These are phyloP conservation scores for Cordyceps cicadae DNA, from an alignment of 2,329 filamentous ascomycete species.

Conservation along the genomic window DNA sequence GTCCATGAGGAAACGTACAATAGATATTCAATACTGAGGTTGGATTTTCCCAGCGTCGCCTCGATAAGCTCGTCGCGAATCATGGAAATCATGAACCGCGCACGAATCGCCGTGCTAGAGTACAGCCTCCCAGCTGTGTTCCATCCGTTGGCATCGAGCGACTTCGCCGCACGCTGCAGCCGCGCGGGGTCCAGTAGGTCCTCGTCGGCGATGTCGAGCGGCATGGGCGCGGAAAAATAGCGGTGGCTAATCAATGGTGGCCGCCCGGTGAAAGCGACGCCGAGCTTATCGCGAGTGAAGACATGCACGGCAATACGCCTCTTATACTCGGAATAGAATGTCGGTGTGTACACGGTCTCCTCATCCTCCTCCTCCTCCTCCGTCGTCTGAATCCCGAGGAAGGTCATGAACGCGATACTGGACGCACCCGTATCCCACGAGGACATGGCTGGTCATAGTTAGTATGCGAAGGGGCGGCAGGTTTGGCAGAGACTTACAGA, in stretches of 20 bases:
- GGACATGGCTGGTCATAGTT: background rate
- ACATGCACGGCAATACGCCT: background rate
- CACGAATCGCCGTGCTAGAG: conserved; percentile 37
- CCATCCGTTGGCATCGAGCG: conserved; percentile 43
- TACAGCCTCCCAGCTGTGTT: conserved; percentile 36
- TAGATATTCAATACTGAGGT: conserved; percentile 14
- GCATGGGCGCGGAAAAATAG: background rate
- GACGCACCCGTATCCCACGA: background rate
- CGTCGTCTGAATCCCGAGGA: background rate
- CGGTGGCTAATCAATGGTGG: conserved; percentile 7
- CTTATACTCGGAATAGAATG: background rate
- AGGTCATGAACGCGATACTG: background rate
- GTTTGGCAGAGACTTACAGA: background rate
- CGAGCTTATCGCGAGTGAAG: background rate
- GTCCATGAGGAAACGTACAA: conserved; percentile 13
- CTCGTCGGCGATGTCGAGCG: background rate
- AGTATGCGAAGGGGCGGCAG: background rate
- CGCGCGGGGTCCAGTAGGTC: background rate
- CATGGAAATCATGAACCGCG: conserved; percentile 37
- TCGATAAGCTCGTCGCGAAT: conserved; percentile 53
- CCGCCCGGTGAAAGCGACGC: background rate
- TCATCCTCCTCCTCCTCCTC: background rate
- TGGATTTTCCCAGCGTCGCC: conserved; percentile 36
- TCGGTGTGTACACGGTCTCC: background rate
- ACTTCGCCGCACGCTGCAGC: conserved; percentile 14